phyloP scores from a whole-genome alignment of 352 stramenopile species.

The Phytophthora pinifolia region DNA sequence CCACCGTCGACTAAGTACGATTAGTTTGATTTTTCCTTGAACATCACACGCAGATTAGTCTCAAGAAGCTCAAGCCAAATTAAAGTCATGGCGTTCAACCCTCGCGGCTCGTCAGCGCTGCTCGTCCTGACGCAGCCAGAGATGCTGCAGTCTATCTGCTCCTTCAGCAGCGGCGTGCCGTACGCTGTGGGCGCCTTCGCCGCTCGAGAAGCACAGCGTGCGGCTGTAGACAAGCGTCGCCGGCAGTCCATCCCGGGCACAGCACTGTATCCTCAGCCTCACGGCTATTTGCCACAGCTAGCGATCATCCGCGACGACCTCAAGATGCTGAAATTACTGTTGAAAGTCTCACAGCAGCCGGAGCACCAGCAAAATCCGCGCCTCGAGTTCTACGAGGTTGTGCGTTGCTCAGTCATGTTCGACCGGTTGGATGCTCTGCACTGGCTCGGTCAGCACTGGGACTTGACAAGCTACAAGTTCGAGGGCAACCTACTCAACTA shows the following conservation, averaged over 20 bases:
- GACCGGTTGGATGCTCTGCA: conserved; percentile 20
- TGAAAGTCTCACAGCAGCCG: conserved; percentile 10
- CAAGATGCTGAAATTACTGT: conserved; percentile 20
- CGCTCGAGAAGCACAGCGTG: conserved; percentile 7
- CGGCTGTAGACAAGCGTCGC: background rate
- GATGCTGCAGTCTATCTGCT: conserved; percentile 23
- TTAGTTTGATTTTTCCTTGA: too few relatives aligned
- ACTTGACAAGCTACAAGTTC: conserved; percentile 28
- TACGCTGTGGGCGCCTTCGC: conserved; percentile 29
- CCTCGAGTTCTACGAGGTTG: conserved; percentile 35
- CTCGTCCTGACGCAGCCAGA: conserved; percentile 27
- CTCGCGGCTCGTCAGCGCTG: conserved; percentile 21
- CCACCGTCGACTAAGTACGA: too few relatives aligned
- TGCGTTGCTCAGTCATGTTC: conserved; percentile 37
- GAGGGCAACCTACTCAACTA: conserved; percentile 36
- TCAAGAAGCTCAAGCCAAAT: too few relatives aligned
- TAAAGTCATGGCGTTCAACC: conserved; percentile 12
- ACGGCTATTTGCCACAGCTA: conserved; percentile 31
- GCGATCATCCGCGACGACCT: conserved; percentile 30
- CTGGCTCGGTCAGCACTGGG: conserved; percentile 22
- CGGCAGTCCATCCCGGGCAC: background rate
- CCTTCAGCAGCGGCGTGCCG: conserved; percentile 35
- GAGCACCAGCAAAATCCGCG: conserved; percentile 21
- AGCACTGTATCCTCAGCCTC: conserved; percentile 30
- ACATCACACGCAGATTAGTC: too few relatives aligned